A percentile compares a stretch with the other conserved stretches of the same genome.
These are phyloP conservation scores for Saposhnikovia divaricata DNA, from an alignment of 129 eudicot genomes.

Conservation along the genomic window DNA sequence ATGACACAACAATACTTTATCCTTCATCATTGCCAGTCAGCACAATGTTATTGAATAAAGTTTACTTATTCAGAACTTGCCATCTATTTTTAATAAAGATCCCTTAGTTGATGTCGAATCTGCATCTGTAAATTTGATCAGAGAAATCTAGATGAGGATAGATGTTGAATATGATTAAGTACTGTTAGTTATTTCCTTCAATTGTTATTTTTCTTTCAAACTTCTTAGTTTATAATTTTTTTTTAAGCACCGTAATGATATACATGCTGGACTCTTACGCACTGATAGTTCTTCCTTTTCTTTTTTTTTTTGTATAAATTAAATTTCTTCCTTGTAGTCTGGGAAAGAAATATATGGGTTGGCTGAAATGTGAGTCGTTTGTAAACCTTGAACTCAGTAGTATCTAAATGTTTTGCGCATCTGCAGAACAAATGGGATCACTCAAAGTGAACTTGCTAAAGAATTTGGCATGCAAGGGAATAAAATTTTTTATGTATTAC, in stretches of 20 bases:
- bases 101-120: neutral
- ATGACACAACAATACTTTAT: neutral
- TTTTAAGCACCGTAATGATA: too few species aligned
- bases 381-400: neutral
- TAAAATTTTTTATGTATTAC: constrained; percentile 49
- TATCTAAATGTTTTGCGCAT: constrained; percentile 7
- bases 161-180: neutral
- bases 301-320: neutral
- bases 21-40: neutral
- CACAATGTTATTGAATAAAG: neutral
- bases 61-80: too few species aligned
- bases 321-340: too few species aligned
- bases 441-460: constrained; percentile 81
- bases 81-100: too few species aligned
- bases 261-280: too few species aligned
- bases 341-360: neutral
- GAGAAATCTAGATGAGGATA: neutral
- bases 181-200: neutral
- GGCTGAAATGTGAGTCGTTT: neutral
- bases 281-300: too few species aligned
- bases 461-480: constrained; percentile 58
- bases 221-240: too few species aligned
- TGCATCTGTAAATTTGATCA: neutral
- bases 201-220: neutral
- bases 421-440: constrained; percentile 61